These are phyloP conservation scores for Aspergillus ibericus DNA, from an alignment of 2,329 filamentous ascomycete genomes.

Conservation along the genomic window DNA sequence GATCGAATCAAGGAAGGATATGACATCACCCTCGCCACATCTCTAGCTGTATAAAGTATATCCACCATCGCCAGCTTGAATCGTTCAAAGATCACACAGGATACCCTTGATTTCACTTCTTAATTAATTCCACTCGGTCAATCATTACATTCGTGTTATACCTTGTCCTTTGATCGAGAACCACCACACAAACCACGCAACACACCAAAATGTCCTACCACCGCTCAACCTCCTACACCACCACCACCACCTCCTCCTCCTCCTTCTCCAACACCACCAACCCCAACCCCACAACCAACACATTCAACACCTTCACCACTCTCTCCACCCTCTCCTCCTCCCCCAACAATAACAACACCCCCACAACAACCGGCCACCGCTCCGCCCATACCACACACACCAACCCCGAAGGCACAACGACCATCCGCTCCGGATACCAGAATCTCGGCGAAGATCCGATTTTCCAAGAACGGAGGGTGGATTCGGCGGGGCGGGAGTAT, in stretches of 20 bases:
- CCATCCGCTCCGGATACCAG: conserved; percentile 2
- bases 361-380: neutral
- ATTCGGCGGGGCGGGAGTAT: neutral
- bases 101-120: too few relatives aligned
- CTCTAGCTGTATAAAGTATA: too few relatives aligned
- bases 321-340: neutral
- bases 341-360: neutral
- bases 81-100: neutral
- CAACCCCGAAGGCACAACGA: neutral
- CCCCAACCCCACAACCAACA: neutral
- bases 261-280: neutral
- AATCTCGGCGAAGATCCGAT: conserved; percentile 2
- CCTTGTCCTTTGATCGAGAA: too few relatives aligned
- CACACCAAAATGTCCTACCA: conserved; percentile 2
- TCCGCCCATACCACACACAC: neutral
- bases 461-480: conserved; percentile 1
- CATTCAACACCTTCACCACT: too few relatives aligned
- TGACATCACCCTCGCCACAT: too few relatives aligned
- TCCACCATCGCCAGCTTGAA: neutral
- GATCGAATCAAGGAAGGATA: too few relatives aligned
- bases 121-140: too few relatives aligned
- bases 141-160: too few relatives aligned
- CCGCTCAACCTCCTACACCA: neutral
- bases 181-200: neutral
- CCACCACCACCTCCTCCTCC: neutral